Base-by-base conservation (phyloP, 805 yeast species). In the Nakazawaea anatomiae region DNA sequence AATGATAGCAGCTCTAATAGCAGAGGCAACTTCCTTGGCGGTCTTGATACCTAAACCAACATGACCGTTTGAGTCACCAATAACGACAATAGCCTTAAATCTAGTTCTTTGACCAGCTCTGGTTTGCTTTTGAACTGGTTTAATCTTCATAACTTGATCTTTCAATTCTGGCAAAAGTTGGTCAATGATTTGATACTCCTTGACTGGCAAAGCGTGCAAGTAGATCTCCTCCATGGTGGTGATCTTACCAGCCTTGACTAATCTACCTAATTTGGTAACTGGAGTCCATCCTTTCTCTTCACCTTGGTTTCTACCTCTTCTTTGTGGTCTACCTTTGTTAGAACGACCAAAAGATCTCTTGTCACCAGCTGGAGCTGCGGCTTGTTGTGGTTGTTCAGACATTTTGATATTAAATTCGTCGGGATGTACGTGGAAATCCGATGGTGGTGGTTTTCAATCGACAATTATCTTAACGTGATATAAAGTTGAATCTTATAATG, bases 71-170 rank as follows among this genome's bases (percentile, higher is more conserved):
- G 91, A 81, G 83, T 94, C 99, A 83, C 99, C 99, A 75, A 94
- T 90, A 72, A 94, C 90, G 74, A 94, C 98, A 72, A 94, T 96
- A 77, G 98, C 99, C 94, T 95, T 95, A 87, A 94, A 91, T 85
- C 99, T 90, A 80, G 98, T 94, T 86, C 99, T 92, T 85, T 94
- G 99, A 90, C 99, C 99, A 71, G 99, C 99, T 81, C 96, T 85
- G 85, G 99, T 94, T 82, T 94, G 99, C 87, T 94, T 94, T 82
- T 94, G 99, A 68, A 94, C 99, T 65, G 99, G 96, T 83, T 92
- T 86, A 83, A 94, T 94, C 89, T 92, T 92, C 99, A 94, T 94
- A 72, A 94, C 97, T 82, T 92, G 96, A 76, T 94, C 99, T 79
- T 87, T 85, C 74, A 94, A 86, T 71, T 79, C 85, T 74, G 99